Percentiles rank a stretch among this genome's conserved stretches.
Conservation (phyloP, 2,329 filamentous ascomycete genomes). For the Colletotrichum scovillei region DNA sequence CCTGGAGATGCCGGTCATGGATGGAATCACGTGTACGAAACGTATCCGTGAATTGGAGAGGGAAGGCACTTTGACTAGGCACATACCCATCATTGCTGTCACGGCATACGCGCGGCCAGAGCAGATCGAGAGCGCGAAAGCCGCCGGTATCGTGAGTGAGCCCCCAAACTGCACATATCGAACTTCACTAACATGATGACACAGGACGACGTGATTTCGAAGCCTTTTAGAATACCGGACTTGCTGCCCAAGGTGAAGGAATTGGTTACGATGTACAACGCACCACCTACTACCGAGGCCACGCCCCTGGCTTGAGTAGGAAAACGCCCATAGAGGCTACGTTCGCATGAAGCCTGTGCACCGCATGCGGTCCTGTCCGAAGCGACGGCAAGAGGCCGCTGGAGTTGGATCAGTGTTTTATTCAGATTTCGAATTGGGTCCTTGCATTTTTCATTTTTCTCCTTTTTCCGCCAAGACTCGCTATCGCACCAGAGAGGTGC, state of each 20-base stretch:
- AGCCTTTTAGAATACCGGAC: constrained; percentile 82
- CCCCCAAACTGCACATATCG: constrained; percentile 3
- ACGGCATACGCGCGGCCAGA: constrained; percentile 82
- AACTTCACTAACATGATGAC: neutral
- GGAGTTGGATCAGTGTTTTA: neutral
- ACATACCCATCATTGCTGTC: constrained; percentile 85
- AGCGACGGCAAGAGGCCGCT: neutral
- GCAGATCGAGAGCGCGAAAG: constrained; percentile 77
- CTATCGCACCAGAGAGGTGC: neutral
- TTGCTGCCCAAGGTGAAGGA: constrained; percentile 75
- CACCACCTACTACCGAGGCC: constrained; percentile 40
- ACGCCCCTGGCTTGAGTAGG: neutral
- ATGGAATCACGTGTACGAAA: constrained; percentile 79
- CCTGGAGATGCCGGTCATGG: constrained; percentile 87
- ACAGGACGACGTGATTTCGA: constrained; percentile 80
- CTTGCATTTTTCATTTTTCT: neutral
- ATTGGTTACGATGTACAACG: constrained; percentile 56
- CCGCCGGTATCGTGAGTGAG: constrained; percentile 75
- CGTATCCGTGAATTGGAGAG: constrained; percentile 76
- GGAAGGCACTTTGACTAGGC: constrained; percentile 68
- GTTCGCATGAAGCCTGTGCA: constrained; percentile 2
- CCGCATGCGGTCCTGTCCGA: constrained; percentile 1
- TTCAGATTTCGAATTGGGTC: neutral
- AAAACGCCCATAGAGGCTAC: constrained; percentile 1
- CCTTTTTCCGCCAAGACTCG: neutral